Conservation (phyloP, 108 stramenopile genomes). For the Cyclotella choctawhatcheeana region DNA sequence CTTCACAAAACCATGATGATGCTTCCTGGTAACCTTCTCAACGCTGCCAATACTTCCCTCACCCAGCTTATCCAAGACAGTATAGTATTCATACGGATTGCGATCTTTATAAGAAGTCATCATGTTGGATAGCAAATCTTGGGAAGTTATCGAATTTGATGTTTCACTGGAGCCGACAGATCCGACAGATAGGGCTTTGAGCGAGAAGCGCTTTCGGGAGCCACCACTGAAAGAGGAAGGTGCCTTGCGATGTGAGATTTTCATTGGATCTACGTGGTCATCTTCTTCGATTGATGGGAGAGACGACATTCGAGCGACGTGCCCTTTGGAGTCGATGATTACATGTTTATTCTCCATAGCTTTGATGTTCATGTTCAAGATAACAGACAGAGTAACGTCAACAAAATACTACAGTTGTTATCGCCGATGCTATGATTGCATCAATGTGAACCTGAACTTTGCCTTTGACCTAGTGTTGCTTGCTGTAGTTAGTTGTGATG, state of each 20-base stretch:
- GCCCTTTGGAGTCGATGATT: too few relatives aligned
- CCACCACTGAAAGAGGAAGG: neutral
- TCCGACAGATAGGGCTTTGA: neutral
- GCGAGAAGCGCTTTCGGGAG: conserved; percentile 4
- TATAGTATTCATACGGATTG: conserved; percentile 23
- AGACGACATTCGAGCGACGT: neutral
- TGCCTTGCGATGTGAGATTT: neutral
- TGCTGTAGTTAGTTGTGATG: too few relatives aligned
- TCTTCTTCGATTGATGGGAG: conserved; percentile 17
- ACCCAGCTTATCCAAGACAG: conserved; percentile 13
- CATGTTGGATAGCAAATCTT: conserved; percentile 19
- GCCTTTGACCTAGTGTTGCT: too few relatives aligned
- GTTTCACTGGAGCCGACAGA: neutral
- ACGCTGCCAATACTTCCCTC: conserved; percentile 36
- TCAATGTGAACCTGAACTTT: too few relatives aligned
- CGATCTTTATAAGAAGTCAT: conserved; percentile 23
- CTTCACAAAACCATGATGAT: neutral
- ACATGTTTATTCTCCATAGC: too few relatives aligned
- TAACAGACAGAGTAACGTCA: too few relatives aligned
- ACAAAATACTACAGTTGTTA: too few relatives aligned
- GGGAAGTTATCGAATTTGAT: conserved; percentile 1
- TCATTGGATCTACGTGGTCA: neutral
- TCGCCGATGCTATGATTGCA: too few relatives aligned
- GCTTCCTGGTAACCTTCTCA: conserved; percentile 23
- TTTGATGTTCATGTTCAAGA: too few relatives aligned